Conservation (phyloP, 768 basidiomycete genomes). For the Favolaschia claudopus region DNA sequence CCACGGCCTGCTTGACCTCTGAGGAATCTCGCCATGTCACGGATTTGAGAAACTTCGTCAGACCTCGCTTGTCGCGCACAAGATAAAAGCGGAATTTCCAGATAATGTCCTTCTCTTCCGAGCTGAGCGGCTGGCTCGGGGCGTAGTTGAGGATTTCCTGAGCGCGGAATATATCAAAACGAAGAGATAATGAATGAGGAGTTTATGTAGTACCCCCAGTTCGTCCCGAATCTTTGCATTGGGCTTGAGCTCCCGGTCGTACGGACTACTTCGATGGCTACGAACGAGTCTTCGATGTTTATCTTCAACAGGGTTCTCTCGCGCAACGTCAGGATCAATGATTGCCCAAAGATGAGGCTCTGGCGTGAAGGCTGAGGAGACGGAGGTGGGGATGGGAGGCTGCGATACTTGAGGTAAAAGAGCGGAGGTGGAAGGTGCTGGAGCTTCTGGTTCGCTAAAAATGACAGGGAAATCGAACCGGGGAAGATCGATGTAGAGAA, state of each 20-base stretch:
- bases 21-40: conserved; percentile 97
- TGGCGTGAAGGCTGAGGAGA: conserved; percentile 57
- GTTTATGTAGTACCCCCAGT: conserved; percentile 68
- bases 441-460: conserved; percentile 80
- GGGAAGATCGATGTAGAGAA: conserved; percentile 94
- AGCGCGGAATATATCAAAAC: neutral
- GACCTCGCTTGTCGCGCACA: conserved; percentile 86
- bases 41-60: conserved; percentile 97
- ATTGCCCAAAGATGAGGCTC: conserved; percentile 87
- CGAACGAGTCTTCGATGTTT: conserved; percentile 94
- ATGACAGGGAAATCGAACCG: conserved; percentile 98
- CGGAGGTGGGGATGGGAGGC: conserved; percentile 51
- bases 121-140: conserved; percentile 84
- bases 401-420: conserved; percentile 52
- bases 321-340: conserved; percentile 87
- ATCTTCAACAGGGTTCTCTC: conserved; percentile 97
- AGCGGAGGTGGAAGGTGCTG: conserved; percentile 50
- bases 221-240: conserved; percentile 96
- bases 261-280: conserved; percentile 93
- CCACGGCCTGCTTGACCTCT: conserved; percentile 98
- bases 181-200: neutral
- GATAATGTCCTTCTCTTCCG: conserved; percentile 94
- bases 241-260: conserved; percentile 95
- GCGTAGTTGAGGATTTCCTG: conserved; percentile 92
- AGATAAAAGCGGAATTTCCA: conserved; percentile 99